Base-by-base conservation (phyloP, 805 yeast genomes). In the Saccharomycodes ludwigii region DNA sequence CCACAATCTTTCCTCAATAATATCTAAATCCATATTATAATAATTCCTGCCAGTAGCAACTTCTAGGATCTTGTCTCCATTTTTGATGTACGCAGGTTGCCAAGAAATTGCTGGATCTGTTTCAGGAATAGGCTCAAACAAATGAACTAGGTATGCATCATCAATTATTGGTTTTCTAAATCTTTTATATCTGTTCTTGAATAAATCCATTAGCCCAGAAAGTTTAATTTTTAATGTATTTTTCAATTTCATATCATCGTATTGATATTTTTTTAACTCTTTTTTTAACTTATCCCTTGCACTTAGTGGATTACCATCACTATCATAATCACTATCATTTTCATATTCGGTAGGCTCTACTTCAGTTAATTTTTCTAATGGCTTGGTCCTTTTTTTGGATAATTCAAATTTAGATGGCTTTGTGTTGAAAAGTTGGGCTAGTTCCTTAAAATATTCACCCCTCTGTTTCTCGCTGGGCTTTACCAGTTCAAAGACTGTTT, bases 1-100 rank as follows among this genome's bases (percentile, higher is more conserved):
- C 98, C 98, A 91, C 33, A 91, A 57, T 36, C 98, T 66, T 50
- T 91, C 97, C 48, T 91, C 98, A 21, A 91, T 72, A 12, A 85
- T 76, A 48, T 91, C 98, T 33, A 91, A 60, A 47, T 91, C 98
- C 81, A 91, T 91, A 44, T 91, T 91, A 58, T 65, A 68, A 48
- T 65, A 88, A 40, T 63, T 66, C 34, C 70, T 71, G 3, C 91
- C 93, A 0, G 94, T 78, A 0, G 74, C 55, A 8, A 71, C 63
- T 46, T 91, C 96, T n/a, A 74, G 55, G 42, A 91, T 82, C 88
- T 73, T 79, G 40, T 81, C 75, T 25, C 73, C 74, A 37, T 68
- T 70, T 37, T 67, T 70, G 13, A 66, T 66, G 41, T 65, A 72
- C 1, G 58, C 60, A 11, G 58, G 58, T 21, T 58, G 59, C 41